A percentile compares a stretch with the other conserved stretches of the same genome.
phyloP scores from a whole-genome alignment of 306 rosid genomes.

The Corylus avellana region DNA sequence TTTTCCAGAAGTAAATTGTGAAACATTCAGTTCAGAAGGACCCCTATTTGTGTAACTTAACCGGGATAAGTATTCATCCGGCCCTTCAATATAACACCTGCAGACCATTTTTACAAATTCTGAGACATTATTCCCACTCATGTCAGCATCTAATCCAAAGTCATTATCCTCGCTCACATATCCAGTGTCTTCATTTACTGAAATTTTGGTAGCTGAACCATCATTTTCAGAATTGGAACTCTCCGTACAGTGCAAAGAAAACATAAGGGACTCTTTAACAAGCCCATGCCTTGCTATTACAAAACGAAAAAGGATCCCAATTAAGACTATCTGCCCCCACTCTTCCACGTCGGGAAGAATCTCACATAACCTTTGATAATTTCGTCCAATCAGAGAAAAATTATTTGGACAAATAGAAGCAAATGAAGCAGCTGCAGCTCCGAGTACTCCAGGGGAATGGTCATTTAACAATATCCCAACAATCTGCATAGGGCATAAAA shows the following conservation, averaged over 20 bases:
- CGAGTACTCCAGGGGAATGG: slow-evolving; percentile 85
- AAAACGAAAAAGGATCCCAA: slow-evolving; percentile 84
- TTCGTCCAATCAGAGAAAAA: slow-evolving; percentile 69
- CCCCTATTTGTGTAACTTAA: slow-evolving; percentile 52
- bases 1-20: slow-evolving; percentile 54
- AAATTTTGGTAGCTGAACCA: slow-evolving; percentile 26
- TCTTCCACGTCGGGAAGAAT: slow-evolving; percentile 95
- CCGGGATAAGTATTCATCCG: slow-evolving; percentile 87
- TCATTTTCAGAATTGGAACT: slow-evolving; percentile 38
- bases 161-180: slow-evolving; percentile 36
- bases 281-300: slow-evolving; percentile 84
- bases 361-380: slow-evolving; percentile 74
- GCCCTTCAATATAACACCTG: slow-evolving; percentile 84
- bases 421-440: slow-evolving; percentile 98
- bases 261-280: slow-evolving; percentile 81
- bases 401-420: slow-evolving; percentile 85
- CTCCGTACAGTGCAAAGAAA: slow-evolving; percentile 44
- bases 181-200: slow-evolving; percentile 43
- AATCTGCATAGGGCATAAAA: slow-evolving; percentile 48
- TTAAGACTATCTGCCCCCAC: slow-evolving; percentile 92
- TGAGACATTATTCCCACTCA: slow-evolving; percentile 38
- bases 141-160: slow-evolving; percentile 40
- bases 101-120: slow-evolving; percentile 57
- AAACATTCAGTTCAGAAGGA: slow-evolving; percentile 52
- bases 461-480: slow-evolving; percentile 75